Evolutionary conservation across 371 early-diverging fungal species (phyloP), one percentile per base, ranked within the genome.

Genomic region (Mucor mucedo): DNA sequence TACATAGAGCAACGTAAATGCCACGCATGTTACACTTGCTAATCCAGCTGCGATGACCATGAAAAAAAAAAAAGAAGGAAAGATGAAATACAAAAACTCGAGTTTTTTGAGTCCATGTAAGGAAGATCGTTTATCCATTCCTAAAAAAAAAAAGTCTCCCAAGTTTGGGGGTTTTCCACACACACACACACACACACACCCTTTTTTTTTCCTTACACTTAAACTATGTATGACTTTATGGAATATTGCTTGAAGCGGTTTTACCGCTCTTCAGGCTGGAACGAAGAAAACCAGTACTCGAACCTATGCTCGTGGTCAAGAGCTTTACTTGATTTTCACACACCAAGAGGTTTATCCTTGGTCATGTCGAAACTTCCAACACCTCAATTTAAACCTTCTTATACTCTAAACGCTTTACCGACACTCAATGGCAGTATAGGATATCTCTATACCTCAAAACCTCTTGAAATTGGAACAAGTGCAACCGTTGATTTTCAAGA

Each of bases 171-270:
- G 35, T 35, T 35, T 8, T 35, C 35, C 35, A 6, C 14, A 21
- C 21, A 21, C 21, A 21, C 21, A 21, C 35, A 6, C 14, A 21
- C 21, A 21, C 21, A 21, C 21, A 21, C 21, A 21, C 21, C 30
- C 11, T 0, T 50, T 30, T 29, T 10, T 50, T 30, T 14, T 11
- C 13, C 11, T 9, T 30, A 30, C 5, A 47, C 5, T 21, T 30
- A 48, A 48, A 28, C 21, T 8, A 90, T 93, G 87, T 85, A 91
- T 60, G 93, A 93, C 68, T 93, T 87, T 79, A 89, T 94, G 87
- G 91, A 90, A 72, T 90, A 91, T 71, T 89, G 91, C 64, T 77
- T 91, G 14, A 84, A 89, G 63, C 79, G 86, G 66, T 93, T 91
- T 70, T 91, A 92, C 73, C 84, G 83, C n/a, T 75, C 85, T 6